Conservation (phyloP, 495 filamentous ascomycete species). For the Talaromyces adpressus region DNA sequence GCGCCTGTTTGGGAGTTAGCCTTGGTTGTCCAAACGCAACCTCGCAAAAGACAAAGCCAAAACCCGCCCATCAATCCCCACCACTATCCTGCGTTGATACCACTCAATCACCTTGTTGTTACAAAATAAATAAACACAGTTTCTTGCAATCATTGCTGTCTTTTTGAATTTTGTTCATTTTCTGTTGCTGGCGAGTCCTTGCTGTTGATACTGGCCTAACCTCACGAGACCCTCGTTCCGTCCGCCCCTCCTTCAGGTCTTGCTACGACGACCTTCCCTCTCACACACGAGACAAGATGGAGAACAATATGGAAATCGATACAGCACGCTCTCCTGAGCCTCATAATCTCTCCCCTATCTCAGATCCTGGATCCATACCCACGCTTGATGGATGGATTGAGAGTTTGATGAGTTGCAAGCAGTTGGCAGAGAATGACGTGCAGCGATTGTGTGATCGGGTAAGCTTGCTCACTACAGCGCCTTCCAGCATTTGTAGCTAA, state of each 20-base stretch:
- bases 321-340: constrained; percentile 75
- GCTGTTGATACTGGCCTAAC: not conserved
- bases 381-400: constrained; percentile 98
- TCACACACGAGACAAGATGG: constrained; percentile 53
- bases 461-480: constrained; percentile 24
- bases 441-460: constrained; percentile 97
- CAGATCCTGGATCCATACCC: constrained; percentile 82
- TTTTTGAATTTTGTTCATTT: constrained; percentile 13
- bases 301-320: constrained; percentile 96
- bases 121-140: constrained; percentile 13
- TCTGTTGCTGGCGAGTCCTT: constrained; percentile 6
- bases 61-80: constrained; percentile 1
- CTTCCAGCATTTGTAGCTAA: not conserved
- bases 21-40: constrained; percentile 12
- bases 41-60: constrained; percentile 10
- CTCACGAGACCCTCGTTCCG: constrained; percentile 31
- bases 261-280: constrained; percentile 15
- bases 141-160: constrained; percentile 20
- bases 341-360: constrained; percentile 60
- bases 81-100: not conserved
- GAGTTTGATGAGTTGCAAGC: constrained; percentile 97
- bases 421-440: constrained; percentile 89
- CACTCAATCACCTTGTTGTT: not conserved
- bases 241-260: constrained; percentile 27
- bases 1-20: not conserved